Conservation (phyloP, 345 rosid species). For the Eucalyptus globulus region DNA sequence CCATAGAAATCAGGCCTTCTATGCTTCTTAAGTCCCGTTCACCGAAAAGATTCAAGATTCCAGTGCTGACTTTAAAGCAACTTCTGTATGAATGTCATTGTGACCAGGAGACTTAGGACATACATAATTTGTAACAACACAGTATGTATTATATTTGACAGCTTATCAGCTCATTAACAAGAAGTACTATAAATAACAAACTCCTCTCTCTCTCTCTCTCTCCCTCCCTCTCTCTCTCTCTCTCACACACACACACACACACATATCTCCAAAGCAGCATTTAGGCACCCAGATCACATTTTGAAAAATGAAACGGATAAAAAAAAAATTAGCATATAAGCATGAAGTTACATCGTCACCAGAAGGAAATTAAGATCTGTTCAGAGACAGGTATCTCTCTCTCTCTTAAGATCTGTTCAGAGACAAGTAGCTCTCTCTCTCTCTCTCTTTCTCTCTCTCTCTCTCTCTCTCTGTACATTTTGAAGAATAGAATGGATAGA, state of each 20-base stretch:
- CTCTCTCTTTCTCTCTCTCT: no score
- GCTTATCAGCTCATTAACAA: background rate
- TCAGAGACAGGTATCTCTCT: background rate
- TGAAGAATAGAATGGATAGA: background rate
- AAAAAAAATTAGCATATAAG: background rate
- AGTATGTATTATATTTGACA: background rate
- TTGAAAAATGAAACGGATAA: background rate
- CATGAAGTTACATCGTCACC: background rate
- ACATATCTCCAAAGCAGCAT: background rate
- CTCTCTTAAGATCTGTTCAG: no score
- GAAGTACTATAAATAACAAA: background rate
- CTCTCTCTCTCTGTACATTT: background rate
- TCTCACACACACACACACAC: background rate
- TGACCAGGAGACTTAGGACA: background rate
- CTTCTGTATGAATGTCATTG: background rate
- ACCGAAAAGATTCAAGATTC: background rate
- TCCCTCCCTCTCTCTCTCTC: background rate
- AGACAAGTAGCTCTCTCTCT: no score
- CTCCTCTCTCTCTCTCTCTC: background rate
- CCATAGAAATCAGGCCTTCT: background rate
- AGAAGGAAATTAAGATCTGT: background rate
- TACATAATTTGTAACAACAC: background rate
- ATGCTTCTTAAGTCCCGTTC: background rate
- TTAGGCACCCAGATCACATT: background rate
- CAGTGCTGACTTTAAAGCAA: background rate